These are phyloP conservation scores for Eutrema heterophyllum DNA, from an alignment of 345 rosid species.

Conservation along the genomic window DNA sequence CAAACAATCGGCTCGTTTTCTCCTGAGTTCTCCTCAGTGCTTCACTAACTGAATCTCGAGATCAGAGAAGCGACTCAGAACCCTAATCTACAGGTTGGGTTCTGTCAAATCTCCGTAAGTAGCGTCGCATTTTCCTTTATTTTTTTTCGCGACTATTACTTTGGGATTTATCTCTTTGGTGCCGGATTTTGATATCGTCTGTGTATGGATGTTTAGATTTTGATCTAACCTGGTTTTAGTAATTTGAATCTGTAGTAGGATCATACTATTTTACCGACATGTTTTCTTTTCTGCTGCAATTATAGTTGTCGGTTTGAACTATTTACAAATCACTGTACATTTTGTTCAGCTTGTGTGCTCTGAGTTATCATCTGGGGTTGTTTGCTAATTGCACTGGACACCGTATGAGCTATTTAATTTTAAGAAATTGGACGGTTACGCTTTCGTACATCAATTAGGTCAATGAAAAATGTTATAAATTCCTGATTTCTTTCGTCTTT, in stretches of 20 bases:
- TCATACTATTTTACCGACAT: constrained; percentile 3
- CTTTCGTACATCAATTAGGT: constrained; percentile 6
- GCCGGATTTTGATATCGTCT: not conserved
- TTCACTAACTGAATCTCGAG: constrained; percentile 11
- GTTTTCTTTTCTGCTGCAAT: not conserved
- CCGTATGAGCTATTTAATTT: not conserved
- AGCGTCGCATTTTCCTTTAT: not conserved
- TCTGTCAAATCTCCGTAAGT: constrained; percentile 20
- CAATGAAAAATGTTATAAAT: not conserved
- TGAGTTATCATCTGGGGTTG: not conserved
- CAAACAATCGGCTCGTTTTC: not conserved
- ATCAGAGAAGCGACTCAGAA: constrained; percentile 13
- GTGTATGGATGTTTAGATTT: not conserved
- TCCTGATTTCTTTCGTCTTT: not conserved
- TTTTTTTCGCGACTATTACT: not conserved
- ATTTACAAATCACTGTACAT: not conserved
- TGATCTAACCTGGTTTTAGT: not conserved
- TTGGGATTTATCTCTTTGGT: too few species aligned
- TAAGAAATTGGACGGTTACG: not conserved
- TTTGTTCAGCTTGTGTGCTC: not conserved
- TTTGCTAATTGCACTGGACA: not conserved
- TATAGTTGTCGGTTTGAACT: not conserved
- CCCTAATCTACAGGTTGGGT: not conserved
- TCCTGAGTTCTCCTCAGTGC: not conserved
- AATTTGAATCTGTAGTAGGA: not conserved